Evolutionary conservation across 352 stramenopile genomes (phyloP).

Genomic region (Phytophthora kernoviae): DNA sequence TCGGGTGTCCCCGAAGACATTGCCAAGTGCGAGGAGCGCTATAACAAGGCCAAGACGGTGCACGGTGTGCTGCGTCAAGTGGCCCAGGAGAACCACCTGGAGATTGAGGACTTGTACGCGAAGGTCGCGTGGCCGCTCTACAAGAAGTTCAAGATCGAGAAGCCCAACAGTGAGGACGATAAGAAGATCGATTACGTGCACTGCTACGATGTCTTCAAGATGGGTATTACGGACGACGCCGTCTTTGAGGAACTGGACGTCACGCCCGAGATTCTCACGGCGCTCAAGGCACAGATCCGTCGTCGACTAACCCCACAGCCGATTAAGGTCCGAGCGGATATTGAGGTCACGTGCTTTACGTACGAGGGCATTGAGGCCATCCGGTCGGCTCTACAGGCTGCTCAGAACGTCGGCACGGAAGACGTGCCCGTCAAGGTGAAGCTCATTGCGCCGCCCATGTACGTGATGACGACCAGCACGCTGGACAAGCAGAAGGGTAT

Average conservation of each 20-base stretch:
- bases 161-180: constrained; percentile 62
- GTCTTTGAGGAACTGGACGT: constrained; percentile 94
- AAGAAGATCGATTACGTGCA: constrained; percentile 95
- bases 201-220: constrained; percentile 99
- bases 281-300: constrained; percentile 97
- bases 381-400: constrained; percentile 94
- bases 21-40: constrained; percentile 98
- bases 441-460: constrained; percentile 99
- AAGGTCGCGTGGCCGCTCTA: constrained; percentile 98
- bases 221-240: constrained; percentile 91
- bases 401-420: constrained; percentile 83
- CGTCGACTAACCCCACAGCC: constrained; percentile 97
- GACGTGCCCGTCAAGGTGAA: constrained; percentile 98
- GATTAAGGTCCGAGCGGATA: constrained; percentile 99
- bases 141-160: constrained; percentile 95
- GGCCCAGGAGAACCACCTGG: constrained; percentile 73
- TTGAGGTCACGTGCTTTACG: constrained; percentile 99
- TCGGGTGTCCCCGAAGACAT: constrained; percentile 99
- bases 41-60: constrained; percentile 99
- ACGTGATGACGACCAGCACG: constrained; percentile 99
- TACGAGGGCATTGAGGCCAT: constrained; percentile 99
- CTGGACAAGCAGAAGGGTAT: constrained; percentile 98
- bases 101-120: constrained; percentile 87
- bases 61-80: constrained; percentile 94
- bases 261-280: constrained; percentile 77